Base-by-base conservation (phyloP, 208 protist species). In the Leishmania tarentolae region DNA sequence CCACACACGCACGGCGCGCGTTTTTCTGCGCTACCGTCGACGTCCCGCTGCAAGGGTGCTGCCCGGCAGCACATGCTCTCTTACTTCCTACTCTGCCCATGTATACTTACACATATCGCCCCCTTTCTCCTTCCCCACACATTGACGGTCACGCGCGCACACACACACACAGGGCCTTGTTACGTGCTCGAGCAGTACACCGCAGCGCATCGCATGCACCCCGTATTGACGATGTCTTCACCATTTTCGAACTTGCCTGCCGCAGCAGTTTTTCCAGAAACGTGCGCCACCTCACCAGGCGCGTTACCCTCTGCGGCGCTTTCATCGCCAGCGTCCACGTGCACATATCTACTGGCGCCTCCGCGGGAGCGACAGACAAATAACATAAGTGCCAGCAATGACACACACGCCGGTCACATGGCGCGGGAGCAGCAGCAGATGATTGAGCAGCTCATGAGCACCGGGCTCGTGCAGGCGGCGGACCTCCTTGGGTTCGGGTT, bases 401-500 rank as follows among this genome's bases (percentile, higher is more conserved):
- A 77, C 21, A 37, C 40, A n/a, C 70, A 72, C 76, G 31, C 70
- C 0, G 2, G 24, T 5, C 70, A 50, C 35, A 61, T 78, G 28
- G 61, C 42, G 57, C 82, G 82, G n/a, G 82, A 85, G 65, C 77
- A 79, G 31, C 82, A 85, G 42, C 77, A 76, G 59, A 78, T 86
- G 80, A 88, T 90, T 8, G 73, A 81, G 63, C 63, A 87, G 73
- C 87, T 90, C 3, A 74, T 86, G 63, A 57, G 75, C 70, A 59
- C 63, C 28, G 81, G 84, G 11, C 84, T 90, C 35, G 79, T 84
- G 50, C 80, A 84, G 65, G 75, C 53, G 13, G 79, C 59, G 7
- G 87, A 90, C 59, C 69, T 90, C 8, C 59, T 84, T 5, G 81
- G 44, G 50, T 69, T 90, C 19, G 87, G 87, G 35, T 90, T 90